Evolutionary conservation across 108 stramenopile species (phyloP).

Genomic region (Stephanodiscus minutulus): DNA sequence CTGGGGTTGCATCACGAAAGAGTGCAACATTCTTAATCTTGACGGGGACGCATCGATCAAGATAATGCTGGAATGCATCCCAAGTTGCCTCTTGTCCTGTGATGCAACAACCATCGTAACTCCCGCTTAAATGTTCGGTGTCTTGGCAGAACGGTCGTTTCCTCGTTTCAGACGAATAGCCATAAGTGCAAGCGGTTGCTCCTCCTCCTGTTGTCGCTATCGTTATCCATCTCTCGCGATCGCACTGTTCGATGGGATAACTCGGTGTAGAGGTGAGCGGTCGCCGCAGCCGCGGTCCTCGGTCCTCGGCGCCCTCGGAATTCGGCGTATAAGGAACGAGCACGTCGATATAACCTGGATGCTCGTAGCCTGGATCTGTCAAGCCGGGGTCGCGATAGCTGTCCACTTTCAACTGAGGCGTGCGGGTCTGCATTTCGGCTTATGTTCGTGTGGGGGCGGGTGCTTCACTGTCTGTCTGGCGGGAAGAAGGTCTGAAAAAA

Average conservation of each 20-base stretch:
- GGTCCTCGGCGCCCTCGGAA: neutral
- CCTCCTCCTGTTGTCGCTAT: neutral
- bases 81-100: constrained; percentile 7
- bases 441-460: no score
- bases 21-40: constrained; percentile 22
- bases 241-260: constrained; percentile 23
- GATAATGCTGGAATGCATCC: constrained; percentile 35
- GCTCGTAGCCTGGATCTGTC: constrained; percentile 22
- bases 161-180: neutral
- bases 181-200: neutral
- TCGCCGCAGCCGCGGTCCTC: neutral
- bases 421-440: no score
- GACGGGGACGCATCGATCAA: constrained; percentile 31
- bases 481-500: no score
- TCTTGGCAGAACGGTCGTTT: neutral
- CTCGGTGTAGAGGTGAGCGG: constrained; percentile 15
- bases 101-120: no score
- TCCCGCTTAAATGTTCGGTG: neutral
- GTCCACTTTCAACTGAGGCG: no score
- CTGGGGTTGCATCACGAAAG: constrained; percentile 16
- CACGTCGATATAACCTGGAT: constrained; percentile 29
- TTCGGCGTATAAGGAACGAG: neutral
- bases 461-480: no score
- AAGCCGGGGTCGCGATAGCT: neutral
- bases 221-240: constrained; percentile 22